phyloP scores from a whole-genome alignment of 768 basidiomycete species.

The Podaxis rugospora region DNA sequence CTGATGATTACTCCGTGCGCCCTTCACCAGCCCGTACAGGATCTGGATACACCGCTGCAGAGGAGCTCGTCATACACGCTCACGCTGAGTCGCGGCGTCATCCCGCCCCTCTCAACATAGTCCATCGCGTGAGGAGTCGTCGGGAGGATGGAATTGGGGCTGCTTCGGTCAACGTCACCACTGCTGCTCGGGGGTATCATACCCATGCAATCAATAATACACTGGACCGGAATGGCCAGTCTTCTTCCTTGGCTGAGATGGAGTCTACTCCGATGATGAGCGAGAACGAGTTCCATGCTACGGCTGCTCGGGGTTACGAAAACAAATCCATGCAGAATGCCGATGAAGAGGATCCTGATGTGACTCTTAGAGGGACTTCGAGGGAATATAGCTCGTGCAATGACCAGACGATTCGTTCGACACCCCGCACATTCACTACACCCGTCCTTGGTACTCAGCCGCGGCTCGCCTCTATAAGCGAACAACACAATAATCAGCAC shows the following conservation, averaged over 20 bases:
- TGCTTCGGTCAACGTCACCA: conserved; percentile 26
- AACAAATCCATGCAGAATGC: conserved; percentile 2
- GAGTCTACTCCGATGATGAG: conserved; percentile 13
- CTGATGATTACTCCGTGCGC: conserved; percentile 14
- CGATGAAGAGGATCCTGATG: conserved; percentile 7
- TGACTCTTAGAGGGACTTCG: conserved; percentile 10
- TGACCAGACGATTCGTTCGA: conserved; percentile 5
- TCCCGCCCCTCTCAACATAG: conserved; percentile 32
- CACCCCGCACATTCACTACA: conserved; percentile 13
- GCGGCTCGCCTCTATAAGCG: conserved; percentile 11
- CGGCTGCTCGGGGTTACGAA: conserved; percentile 13
- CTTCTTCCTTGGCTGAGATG: conserved; percentile 12
- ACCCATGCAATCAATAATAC: conserved; percentile 25
- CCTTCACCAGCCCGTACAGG: conserved; percentile 22
- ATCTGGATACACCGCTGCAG: conserved; percentile 63
- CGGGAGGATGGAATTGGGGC: conserved; percentile 17
- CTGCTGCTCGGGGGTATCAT: conserved; percentile 40
- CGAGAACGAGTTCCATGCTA: conserved; percentile 34
- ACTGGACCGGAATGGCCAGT: conserved; percentile 4
- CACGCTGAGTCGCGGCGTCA: conserved; percentile 33
- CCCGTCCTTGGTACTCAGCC: conserved; percentile 13
- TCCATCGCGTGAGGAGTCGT: conserved; percentile 18
- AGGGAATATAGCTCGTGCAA: conserved; percentile 7
- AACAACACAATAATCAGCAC: conserved; percentile 31
- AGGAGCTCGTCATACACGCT: conserved; percentile 64